Evolutionary conservation across 352 stramenopile species (phyloP).

Genomic region (Globisporangium nunn): DNA sequence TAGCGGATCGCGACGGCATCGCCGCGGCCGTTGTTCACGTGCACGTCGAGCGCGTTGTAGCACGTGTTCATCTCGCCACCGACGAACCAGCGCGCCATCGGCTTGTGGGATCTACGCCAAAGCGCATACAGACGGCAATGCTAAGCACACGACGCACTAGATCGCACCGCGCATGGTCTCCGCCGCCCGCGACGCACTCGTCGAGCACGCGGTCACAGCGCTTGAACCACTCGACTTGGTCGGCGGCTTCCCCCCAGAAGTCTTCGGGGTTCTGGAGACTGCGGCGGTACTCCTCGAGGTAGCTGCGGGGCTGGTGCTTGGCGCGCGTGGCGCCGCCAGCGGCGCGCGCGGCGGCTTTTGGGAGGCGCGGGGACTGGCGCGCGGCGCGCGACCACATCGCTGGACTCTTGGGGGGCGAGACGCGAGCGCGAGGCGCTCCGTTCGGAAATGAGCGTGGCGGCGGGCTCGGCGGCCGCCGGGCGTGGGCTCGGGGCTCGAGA

Average conservation of each 20-base stretch:
- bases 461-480: too few species aligned
- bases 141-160: too few species aligned
- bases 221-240: constrained; percentile 29
- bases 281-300: constrained; percentile 24
- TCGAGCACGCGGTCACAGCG: constrained; percentile 23
- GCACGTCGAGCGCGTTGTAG: constrained; percentile 60
- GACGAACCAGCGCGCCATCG: constrained; percentile 38
- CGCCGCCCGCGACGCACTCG: constrained; percentile 4
- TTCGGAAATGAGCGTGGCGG: constrained; percentile 5
- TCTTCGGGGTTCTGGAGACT: constrained; percentile 19
- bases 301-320: constrained; percentile 20
- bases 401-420: neutral
- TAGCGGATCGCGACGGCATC: constrained; percentile 49
- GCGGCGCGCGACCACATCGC: constrained; percentile 6
- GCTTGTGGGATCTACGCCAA: constrained; percentile 17
- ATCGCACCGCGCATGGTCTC: too few species aligned
- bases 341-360: neutral
- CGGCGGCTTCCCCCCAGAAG: constrained; percentile 25
- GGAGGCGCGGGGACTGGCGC: neutral
- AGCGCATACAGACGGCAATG: neutral
- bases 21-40: constrained; percentile 46
- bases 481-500: too few species aligned
- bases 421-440: neutral
- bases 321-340: neutral
- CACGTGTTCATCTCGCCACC: constrained; percentile 63